A percentile compares a stretch with the other conserved stretches of the same genome.
These are phyloP conservation scores for Pistacia vera DNA, from an alignment of 345 rosid genomes.

Conservation along the genomic window DNA sequence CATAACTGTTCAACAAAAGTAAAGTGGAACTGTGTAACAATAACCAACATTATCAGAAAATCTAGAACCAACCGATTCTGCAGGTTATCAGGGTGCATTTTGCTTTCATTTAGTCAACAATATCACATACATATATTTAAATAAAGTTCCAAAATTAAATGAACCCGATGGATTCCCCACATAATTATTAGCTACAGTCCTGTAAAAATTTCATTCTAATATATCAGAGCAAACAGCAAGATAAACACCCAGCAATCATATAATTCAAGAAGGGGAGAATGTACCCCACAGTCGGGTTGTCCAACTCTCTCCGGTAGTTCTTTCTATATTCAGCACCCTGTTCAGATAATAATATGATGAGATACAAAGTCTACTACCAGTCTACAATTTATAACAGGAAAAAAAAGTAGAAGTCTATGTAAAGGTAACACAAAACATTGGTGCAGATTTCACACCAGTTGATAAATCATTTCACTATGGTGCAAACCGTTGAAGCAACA, in stretches of 20 bases:
- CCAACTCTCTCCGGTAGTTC: constrained; percentile 75
- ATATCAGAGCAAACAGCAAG: neutral
- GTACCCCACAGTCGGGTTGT: constrained; percentile 80
- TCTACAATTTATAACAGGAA: neutral
- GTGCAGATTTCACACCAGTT: neutral
- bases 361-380: neutral
- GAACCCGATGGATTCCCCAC: neutral
- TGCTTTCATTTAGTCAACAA: neutral
- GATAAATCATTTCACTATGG: neutral
- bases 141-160: neutral
- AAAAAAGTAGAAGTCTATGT: neutral
- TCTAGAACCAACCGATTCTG: neutral
- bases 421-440: neutral
- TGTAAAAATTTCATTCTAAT: neutral
- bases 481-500: neutral
- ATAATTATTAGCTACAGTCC: neutral
- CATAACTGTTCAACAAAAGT: neutral
- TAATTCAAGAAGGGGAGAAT: constrained; percentile 3
- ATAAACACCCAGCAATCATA: constrained; percentile 2
- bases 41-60: neutral
- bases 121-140: neutral
- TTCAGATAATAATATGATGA: constrained; percentile 13
- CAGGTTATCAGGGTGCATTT: neutral
- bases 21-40: neutral
- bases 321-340: constrained; percentile 48